Evolutionary conservation across 345 rosid genomes (phyloP).

Genomic region (Viola odorata): DNA sequence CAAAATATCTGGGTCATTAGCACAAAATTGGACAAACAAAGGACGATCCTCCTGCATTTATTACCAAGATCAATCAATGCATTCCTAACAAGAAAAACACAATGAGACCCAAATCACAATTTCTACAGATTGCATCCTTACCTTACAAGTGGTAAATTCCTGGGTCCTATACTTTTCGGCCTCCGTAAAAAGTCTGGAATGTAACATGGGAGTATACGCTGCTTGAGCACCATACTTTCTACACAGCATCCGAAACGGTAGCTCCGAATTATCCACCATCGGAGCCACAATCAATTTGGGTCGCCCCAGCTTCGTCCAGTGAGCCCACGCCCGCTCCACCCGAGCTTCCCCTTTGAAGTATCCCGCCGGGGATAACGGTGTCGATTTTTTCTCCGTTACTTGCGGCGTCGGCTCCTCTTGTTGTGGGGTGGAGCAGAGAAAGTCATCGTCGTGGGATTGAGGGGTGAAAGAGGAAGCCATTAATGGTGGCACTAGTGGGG

Average conservation of each 20-base stretch:
- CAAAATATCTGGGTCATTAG: conserved; percentile 73
- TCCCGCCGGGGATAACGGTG: conserved; percentile 25
- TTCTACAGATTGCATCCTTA: conserved; percentile 11
- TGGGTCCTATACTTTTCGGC: conserved; percentile 62
- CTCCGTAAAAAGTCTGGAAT: conserved; percentile 79
- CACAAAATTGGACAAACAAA: conserved; percentile 91
- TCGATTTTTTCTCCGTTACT: neutral
- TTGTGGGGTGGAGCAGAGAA: conserved; percentile 26
- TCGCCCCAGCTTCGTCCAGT: conserved; percentile 69
- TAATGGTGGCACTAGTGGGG: conserved; percentile 1
- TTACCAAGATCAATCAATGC: neutral
- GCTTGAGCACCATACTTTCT: conserved; percentile 87
- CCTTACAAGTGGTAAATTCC: conserved; percentile 92
- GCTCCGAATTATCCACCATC: conserved; percentile 99
- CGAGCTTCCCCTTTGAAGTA: conserved; percentile 36
- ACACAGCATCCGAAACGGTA: conserved; percentile 91
- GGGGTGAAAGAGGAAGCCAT: conserved; percentile 35
- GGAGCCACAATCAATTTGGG: conserved; percentile 86
- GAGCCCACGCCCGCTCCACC: conserved; percentile 74
- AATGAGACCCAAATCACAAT: neutral
- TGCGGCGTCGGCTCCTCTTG: neutral
- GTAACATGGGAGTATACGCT: conserved; percentile 93
- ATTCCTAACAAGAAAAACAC: neutral
- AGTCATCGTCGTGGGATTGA: conserved; percentile 30
- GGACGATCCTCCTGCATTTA: conserved; percentile 88